These are phyloP conservation scores for Peronospora tabacina DNA, from an alignment of 352 stramenopile genomes.

Conservation along the genomic window DNA sequence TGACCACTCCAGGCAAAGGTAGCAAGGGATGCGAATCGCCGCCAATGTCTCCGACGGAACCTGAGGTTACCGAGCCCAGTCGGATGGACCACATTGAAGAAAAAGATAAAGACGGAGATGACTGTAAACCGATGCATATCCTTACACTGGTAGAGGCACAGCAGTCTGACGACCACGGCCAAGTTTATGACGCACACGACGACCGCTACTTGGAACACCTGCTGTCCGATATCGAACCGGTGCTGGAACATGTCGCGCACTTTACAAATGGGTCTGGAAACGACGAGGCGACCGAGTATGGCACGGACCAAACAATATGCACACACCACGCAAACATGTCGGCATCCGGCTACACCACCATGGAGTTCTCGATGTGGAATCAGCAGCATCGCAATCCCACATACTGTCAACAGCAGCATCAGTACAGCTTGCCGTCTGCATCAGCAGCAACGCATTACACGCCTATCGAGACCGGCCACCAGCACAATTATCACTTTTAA, in stretches of 20 bases:
- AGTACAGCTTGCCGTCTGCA: conserved; percentile 8
- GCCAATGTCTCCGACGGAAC: conserved; percentile 25
- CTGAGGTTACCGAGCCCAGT: conserved; percentile 22
- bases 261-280: conserved; percentile 27
- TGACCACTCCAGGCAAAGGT: conserved; percentile 11
- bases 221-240: conserved; percentile 41
- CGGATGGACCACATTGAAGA: conserved; percentile 26
- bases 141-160: conserved; percentile 9
- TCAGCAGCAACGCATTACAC: conserved; percentile 14
- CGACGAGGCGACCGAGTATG: conserved; percentile 16
- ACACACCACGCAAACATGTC: conserved; percentile 9
- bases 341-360: conserved; percentile 19
- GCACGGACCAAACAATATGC: conserved; percentile 15
- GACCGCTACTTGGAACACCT: conserved; percentile 40
- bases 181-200: conserved; percentile 24
- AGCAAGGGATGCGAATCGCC: conserved; percentile 17
- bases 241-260: conserved; percentile 44
- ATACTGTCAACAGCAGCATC: conserved; percentile 12
- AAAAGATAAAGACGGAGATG: conserved; percentile 14
- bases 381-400: conserved; percentile 11
- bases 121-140: conserved; percentile 20
- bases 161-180: conserved; percentile 9
- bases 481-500: conserved; percentile 19
- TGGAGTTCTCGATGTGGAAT: conserved; percentile 25
- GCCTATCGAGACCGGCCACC: conserved; percentile 6